A percentile compares a stretch with the other conserved stretches of the same genome.
Conservation (phyloP, 228 moss, liverwort and hornwort species). For the Sphagnum magellanicum region DNA sequence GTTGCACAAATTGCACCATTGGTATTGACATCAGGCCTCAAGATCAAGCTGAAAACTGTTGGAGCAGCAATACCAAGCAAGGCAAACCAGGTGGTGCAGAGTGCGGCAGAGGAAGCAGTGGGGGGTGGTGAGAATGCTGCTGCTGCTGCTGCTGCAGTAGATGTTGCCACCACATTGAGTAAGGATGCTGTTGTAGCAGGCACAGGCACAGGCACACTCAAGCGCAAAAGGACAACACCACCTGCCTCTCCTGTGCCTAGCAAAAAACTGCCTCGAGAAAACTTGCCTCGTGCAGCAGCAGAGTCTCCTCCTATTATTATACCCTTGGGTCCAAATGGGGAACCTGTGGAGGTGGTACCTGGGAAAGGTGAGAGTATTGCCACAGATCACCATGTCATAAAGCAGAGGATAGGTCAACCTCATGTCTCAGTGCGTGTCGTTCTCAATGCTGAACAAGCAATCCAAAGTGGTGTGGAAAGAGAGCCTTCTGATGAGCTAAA, state of each 20-base stretch:
- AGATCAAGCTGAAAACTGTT: background rate
- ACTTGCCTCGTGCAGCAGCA: slow-evolving; percentile 7
- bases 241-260: slow-evolving; percentile 67
- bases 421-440: slow-evolving; percentile 46
- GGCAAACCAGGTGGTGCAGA: background rate
- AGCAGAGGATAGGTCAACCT: slow-evolving; percentile 38
- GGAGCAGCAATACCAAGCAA: background rate
- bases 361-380: slow-evolving; percentile 24
- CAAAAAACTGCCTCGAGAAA: slow-evolving; percentile 54
- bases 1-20: background rate
- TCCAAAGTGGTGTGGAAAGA: slow-evolving; percentile 29
- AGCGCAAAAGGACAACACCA: slow-evolving; percentile 83
- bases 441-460: slow-evolving; percentile 45
- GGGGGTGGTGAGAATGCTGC: too few relatives aligned
- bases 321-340: slow-evolving; percentile 35
- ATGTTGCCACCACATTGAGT: too few relatives aligned
- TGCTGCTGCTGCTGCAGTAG: too few relatives aligned
- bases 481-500: slow-evolving; percentile 36
- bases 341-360: slow-evolving; percentile 32
- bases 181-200: too few relatives aligned
- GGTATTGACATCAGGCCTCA: background rate
- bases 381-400: slow-evolving; percentile 48
- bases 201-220: slow-evolving; percentile 28
- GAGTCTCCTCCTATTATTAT: background rate
- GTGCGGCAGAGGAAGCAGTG: background rate